These are phyloP conservation scores for Bromus sterilis DNA, from an alignment of 176 grass and related monocot species.

Conservation along the genomic window DNA sequence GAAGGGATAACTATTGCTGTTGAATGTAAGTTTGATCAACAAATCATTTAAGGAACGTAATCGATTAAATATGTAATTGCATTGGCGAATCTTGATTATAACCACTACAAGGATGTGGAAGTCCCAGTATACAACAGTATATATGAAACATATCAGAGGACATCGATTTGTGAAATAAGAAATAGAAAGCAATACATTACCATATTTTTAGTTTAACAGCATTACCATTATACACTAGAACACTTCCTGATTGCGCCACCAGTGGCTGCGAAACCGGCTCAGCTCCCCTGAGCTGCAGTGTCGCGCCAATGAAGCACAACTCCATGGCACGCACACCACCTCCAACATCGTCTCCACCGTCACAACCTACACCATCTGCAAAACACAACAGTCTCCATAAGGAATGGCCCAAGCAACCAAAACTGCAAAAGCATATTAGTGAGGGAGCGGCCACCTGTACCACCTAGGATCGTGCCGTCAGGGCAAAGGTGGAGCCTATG, in stretches of 20 bases:
- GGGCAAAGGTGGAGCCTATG: slow-evolving; percentile 34
- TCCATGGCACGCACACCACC: neutral
- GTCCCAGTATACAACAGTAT: neutral
- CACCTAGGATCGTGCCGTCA: slow-evolving; percentile 27
- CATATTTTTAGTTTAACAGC: neutral
- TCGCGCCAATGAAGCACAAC: slow-evolving; percentile 61
- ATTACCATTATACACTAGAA: slow-evolving; percentile 91
- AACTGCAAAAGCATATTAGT: neutral
- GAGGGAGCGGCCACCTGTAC: neutral
- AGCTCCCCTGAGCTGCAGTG: slow-evolving; percentile 72
- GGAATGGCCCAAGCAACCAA: neutral
- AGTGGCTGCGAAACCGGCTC: slow-evolving; percentile 53
- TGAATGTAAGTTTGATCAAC: neutral
- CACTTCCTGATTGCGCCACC: slow-evolving; percentile 41
- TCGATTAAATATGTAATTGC: neutral
- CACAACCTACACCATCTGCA: neutral
- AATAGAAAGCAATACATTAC: neutral
- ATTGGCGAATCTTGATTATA: neutral
- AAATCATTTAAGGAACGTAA: neutral
- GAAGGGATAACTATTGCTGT: neutral
- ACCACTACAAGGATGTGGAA: neutral
- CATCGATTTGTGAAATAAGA: neutral
- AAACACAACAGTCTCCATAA: neutral
- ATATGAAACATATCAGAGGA: neutral
- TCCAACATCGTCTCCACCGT: neutral